phyloP scores from a whole-genome alignment of 2,329 filamentous ascomycete species.

The Pseudocercospora vitis region DNA sequence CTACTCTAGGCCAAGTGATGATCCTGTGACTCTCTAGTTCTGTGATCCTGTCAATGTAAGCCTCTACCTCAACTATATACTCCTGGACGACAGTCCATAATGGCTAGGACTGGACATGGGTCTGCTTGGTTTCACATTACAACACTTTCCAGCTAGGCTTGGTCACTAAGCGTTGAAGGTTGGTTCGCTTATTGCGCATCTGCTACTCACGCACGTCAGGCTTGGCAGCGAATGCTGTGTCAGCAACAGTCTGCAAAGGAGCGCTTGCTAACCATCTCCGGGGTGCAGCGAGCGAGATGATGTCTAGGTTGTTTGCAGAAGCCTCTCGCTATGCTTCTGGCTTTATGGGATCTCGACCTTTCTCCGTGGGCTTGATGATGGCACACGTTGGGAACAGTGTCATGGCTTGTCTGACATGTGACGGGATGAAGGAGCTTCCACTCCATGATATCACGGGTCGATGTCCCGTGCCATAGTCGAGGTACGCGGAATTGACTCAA shows the following conservation, averaged over 20 bases:
- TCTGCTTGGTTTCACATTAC: not conserved
- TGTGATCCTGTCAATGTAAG: too few species aligned
- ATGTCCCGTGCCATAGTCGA: too few species aligned
- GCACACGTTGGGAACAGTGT: too few species aligned
- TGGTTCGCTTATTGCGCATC: not conserved
- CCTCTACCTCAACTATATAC: not conserved
- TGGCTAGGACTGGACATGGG: not conserved
- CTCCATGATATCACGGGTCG: too few species aligned
- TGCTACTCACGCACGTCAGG: not conserved
- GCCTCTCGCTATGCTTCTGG: not conserved
- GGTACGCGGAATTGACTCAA: too few species aligned
- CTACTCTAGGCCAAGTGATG: too few species aligned
- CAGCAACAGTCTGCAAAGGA: not conserved
- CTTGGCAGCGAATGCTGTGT: not conserved
- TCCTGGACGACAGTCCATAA: too few species aligned
- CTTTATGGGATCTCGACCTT: not conserved
- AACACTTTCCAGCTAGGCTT: too few species aligned
- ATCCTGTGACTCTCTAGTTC: too few species aligned
- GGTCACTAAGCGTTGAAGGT: too few species aligned
- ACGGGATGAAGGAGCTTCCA: too few species aligned
- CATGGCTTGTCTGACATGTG: too few species aligned
- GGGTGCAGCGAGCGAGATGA: not conserved
- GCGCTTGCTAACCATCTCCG: not conserved
- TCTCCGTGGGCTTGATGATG: not conserved
- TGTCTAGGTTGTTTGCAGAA: not conserved